These are phyloP conservation scores for Fusarium neocosmosporiellum DNA, from an alignment of 2,329 filamentous ascomycete species.

Conservation along the genomic window DNA sequence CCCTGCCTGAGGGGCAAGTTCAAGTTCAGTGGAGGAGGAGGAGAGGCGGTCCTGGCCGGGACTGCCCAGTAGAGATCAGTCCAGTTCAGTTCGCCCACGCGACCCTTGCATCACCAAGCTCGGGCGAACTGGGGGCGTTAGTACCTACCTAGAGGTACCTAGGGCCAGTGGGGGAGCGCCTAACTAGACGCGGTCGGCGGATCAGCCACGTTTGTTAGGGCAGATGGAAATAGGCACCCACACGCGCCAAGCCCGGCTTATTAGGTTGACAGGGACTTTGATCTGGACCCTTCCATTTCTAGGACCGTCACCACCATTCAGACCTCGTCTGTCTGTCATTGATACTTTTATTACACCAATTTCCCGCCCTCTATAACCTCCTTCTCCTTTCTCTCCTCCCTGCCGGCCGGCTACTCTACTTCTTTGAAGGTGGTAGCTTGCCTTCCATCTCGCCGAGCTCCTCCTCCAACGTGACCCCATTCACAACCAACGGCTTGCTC, in stretches of 20 bases:
- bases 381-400: background rate
- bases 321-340: constrained; percentile 3
- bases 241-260: constrained; percentile 28
- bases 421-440: constrained; percentile 18
- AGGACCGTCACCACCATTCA: background rate
- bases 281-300: constrained; percentile 23
- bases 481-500: constrained; percentile 21
- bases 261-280: constrained; percentile 31
- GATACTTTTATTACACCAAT: constrained; percentile 6
- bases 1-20: constrained; percentile 29
- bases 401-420: background rate
- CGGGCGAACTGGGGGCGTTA: background rate
- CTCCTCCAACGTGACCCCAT: constrained; percentile 21
- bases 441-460: constrained; percentile 26
- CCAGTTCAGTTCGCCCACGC: constrained; percentile 29
- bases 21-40: constrained; percentile 21
- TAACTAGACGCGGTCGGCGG: background rate
- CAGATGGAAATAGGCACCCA: background rate
- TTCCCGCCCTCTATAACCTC: background rate
- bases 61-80: background rate
- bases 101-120: constrained; percentile 29
- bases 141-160: background rate
- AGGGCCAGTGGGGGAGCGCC: background rate
- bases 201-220: background rate
- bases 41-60: background rate